Conservation (phyloP, 768 basidiomycete genomes). For the Chalciporus sphaerocephalus region DNA sequence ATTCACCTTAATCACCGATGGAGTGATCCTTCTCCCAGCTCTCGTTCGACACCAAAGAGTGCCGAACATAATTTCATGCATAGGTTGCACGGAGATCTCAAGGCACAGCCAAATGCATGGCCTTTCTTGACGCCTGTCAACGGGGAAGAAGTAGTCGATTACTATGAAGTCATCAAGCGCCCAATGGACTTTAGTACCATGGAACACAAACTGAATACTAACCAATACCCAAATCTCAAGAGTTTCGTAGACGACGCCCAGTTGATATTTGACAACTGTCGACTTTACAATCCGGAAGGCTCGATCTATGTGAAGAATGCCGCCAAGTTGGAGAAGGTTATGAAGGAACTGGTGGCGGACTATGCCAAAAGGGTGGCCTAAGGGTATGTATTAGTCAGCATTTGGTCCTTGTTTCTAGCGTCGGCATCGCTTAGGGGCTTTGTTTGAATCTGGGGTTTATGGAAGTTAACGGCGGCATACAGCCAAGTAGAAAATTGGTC, state of each 20-base stretch:
- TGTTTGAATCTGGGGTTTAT: no score
- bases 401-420: no score
- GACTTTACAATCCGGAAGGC: slow-evolving; percentile 77
- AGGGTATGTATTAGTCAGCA: neutral
- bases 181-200: slow-evolving; percentile 95
- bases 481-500: no score
- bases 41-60: slow-evolving; percentile 45
- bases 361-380: slow-evolving; percentile 19
- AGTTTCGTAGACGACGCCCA: slow-evolving; percentile 75
- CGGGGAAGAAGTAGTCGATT: slow-evolving; percentile 75
- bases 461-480: neutral
- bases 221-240: slow-evolving; percentile 72
- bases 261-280: slow-evolving; percentile 87
- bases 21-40: slow-evolving; percentile 18
- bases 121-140: slow-evolving; percentile 83
- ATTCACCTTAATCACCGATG: neutral
- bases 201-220: slow-evolving; percentile 84
- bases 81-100: slow-evolving; percentile 72
- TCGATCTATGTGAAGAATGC: slow-evolving; percentile 83
- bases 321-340: slow-evolving; percentile 72
- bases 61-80: slow-evolving; percentile 67
- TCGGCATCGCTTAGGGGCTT: neutral
- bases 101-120: slow-evolving; percentile 79
- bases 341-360: slow-evolving; percentile 50
- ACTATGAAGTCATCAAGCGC: slow-evolving; percentile 80